phyloP scores from a whole-genome alignment of 148 eudicot genomes.

The Pharnaceum exiguum region DNA sequence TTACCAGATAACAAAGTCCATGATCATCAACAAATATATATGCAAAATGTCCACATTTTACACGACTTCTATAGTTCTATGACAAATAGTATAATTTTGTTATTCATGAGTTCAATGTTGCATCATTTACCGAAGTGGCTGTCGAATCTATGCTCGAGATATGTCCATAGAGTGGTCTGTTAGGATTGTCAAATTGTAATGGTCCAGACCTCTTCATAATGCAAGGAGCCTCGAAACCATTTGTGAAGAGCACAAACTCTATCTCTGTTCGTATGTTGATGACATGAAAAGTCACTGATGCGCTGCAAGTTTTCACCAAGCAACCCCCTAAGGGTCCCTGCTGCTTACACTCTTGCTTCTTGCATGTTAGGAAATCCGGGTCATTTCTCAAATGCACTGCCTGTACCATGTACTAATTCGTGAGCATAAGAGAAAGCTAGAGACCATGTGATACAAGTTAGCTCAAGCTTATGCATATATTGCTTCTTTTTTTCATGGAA shows the following conservation, averaged over 20 bases:
- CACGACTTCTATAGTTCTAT: too few relatives aligned
- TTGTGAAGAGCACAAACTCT: slow-evolving; percentile 65
- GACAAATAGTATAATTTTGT: too few relatives aligned
- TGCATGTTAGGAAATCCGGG: slow-evolving; percentile 60
- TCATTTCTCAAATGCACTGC: slow-evolving; percentile 62
- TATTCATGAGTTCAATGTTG: too few relatives aligned
- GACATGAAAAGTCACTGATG: slow-evolving; percentile 61
- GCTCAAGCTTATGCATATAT: too few relatives aligned
- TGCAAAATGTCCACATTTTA: too few relatives aligned
- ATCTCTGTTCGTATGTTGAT: slow-evolving; percentile 76
- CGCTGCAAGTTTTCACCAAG: slow-evolving; percentile 48
- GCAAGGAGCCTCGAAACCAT: slow-evolving; percentile 67
- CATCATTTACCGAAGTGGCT: slow-evolving; percentile 45
- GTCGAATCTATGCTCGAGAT: slow-evolving; percentile 61
- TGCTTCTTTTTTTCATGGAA: too few relatives aligned
- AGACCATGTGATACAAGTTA: too few relatives aligned
- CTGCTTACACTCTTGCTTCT: slow-evolving; percentile 49
- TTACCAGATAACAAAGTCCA: too few relatives aligned
- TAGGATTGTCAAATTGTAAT: slow-evolving; percentile 52
- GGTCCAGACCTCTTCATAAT: slow-evolving; percentile 44
- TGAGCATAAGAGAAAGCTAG: too few relatives aligned
- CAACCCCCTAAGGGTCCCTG: slow-evolving; percentile 32
- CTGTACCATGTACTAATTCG: too few relatives aligned
- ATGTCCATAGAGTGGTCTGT: slow-evolving; percentile 61
- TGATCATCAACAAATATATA: too few relatives aligned